phyloP scores from a whole-genome alignment of 2,329 filamentous ascomycete genomes.

The Botrytis hyacinthi region DNA sequence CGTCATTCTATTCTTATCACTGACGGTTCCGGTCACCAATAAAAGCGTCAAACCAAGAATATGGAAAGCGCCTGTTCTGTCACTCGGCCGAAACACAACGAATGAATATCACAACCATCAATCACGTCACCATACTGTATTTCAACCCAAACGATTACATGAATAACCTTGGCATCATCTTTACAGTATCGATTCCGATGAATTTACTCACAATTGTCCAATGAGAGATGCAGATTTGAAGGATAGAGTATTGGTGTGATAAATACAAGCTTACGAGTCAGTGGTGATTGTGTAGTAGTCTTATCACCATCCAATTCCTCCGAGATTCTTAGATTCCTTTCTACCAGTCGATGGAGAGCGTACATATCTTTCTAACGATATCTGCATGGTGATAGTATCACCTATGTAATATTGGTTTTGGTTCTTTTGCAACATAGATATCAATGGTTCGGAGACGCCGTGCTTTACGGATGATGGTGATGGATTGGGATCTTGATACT shows the following conservation, averaged over 20 bases:
- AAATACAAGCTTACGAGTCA: not conserved
- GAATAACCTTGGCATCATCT: not conserved
- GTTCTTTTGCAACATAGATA: not conserved
- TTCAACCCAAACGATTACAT: not conserved
- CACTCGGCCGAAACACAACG: not conserved
- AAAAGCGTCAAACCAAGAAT: not conserved
- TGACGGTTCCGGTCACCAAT: not conserved
- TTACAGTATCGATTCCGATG: not conserved
- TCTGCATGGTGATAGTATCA: conserved; percentile 8
- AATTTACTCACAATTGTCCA: not conserved
- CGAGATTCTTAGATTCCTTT: not conserved
- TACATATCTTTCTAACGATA: not conserved
- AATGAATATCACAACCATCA: not conserved
- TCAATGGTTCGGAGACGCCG: not conserved
- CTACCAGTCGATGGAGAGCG: not conserved
- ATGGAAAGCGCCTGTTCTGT: not conserved
- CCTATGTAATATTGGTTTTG: not conserved
- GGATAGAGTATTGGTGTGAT: not conserved
- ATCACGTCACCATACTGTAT: conserved; percentile 3
- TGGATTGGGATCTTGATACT: not conserved
- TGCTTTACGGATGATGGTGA: not conserved
- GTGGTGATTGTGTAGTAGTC: conserved; percentile 1
- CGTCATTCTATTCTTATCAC: not conserved
- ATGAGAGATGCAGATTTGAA: not conserved
- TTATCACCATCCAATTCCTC: not conserved